Conservation (phyloP, 2,329 filamentous ascomycete genomes). For the Aphanocladium album region DNA sequence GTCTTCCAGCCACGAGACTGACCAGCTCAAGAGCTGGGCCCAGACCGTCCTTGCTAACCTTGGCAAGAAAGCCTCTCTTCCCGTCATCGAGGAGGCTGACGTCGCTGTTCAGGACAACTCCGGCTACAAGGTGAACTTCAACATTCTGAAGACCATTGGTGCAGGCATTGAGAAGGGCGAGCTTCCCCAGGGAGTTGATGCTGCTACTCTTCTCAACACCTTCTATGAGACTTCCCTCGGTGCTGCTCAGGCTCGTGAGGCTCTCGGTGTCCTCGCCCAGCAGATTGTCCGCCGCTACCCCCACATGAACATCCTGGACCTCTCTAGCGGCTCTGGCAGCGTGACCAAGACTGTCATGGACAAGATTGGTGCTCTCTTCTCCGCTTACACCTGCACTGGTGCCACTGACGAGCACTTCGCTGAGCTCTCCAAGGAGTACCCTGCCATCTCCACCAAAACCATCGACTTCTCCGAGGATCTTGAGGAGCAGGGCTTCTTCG, state of each 20-base stretch:
- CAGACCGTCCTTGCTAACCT: slow-evolving; percentile 11
- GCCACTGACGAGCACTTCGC: slow-evolving; percentile 12
- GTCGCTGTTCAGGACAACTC: slow-evolving; percentile 1
- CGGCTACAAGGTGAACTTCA: slow-evolving; percentile 4
- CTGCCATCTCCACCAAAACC: slow-evolving; percentile 5
- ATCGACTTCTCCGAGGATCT: slow-evolving; percentile 11
- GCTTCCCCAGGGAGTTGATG: slow-evolving; percentile 1
- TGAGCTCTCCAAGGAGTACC: slow-evolving; percentile 1
- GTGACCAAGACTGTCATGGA: slow-evolving; percentile 9
- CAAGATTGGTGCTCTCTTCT: slow-evolving; percentile 6
- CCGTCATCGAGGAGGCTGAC: neutral
- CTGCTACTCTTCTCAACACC: slow-evolving; percentile 5
- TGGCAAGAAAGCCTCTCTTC: slow-evolving; percentile 4
- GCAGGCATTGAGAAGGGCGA: slow-evolving; percentile 7
- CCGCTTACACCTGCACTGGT: slow-evolving; percentile 15
- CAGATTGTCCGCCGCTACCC: slow-evolving; percentile 15
- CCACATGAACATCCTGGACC: slow-evolving; percentile 13
- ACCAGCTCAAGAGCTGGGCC: slow-evolving; percentile 11
- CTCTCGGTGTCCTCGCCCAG: slow-evolving; percentile 7
- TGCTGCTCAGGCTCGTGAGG: slow-evolving; percentile 3
- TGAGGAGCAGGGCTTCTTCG: slow-evolving; percentile 12
- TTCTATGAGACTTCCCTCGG: slow-evolving; percentile 11
- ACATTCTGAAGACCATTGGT: slow-evolving; percentile 10
- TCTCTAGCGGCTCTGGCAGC: slow-evolving; percentile 13
- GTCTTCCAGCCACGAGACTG: slow-evolving; percentile 10